Percentiles rank a stretch among this genome's conserved stretches.
These are phyloP conservation scores for Aquilaria yunnanensis DNA, from an alignment of 345 rosid genomes.

Conservation along the genomic window DNA sequence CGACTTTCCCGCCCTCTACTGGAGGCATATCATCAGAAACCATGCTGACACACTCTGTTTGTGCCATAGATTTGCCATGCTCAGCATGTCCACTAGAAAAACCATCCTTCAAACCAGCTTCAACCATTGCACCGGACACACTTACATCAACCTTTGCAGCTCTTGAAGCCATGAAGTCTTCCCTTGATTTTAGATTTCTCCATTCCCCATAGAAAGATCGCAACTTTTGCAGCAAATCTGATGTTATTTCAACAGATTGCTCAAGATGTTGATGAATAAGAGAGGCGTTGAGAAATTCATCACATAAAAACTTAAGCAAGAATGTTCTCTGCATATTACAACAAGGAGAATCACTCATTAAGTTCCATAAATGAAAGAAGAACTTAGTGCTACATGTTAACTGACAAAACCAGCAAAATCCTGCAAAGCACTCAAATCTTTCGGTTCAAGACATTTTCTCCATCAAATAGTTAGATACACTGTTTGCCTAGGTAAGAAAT, in stretches of 20 bases:
- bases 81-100: conserved; percentile 18
- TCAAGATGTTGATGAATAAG: conserved; percentile 89
- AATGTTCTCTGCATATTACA: conserved; percentile 60
- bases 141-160: conserved; percentile 42
- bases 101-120: conserved; percentile 30
- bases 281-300: conserved; percentile 79
- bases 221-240: conserved; percentile 84
- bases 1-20: conserved; percentile 23
- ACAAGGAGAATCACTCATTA: neutral
- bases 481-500: too few species aligned
- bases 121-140: conserved; percentile 32
- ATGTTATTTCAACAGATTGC: conserved; percentile 65
- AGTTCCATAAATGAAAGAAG: too few species aligned
- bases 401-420: too few species aligned
- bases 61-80: conserved; percentile 15
- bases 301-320: conserved; percentile 81
- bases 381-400: too few species aligned
- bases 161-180: conserved; percentile 57
- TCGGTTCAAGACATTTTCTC: too few species aligned
- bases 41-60: conserved; percentile 14
- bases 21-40: conserved; percentile 27
- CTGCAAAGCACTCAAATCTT: too few species aligned
- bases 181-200: conserved; percentile 65
- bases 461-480: too few species aligned
- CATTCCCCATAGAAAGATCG: conserved; percentile 60